Base-by-base conservation (phyloP, 169 alveolate genomes). In the Plasmodium ovale region DNA sequence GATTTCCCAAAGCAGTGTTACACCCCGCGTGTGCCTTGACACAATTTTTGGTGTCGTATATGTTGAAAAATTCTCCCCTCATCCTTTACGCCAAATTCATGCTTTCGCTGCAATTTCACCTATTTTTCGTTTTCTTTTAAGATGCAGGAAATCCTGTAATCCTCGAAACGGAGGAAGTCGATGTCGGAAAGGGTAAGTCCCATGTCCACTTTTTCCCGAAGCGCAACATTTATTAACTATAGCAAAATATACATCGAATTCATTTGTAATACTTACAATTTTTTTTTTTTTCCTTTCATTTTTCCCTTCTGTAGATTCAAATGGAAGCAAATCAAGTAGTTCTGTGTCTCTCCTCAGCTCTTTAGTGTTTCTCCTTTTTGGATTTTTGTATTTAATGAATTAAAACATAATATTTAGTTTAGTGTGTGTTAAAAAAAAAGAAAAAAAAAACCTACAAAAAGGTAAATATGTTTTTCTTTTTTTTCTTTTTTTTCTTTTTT, bases 321-420 rank as follows among this genome's bases (percentile, higher is more conserved):
- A 79, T 33, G 67, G 35, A 53, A 16, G 31, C 16, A 79, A 79
- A 6, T 79, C 89, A 12, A 74, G 74, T 35, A n/a, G 89, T 39
- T 65, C 68, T 25, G 16, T 44, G 16, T 49, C 84, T 4, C 49
- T 64, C 27, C 12, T 79, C n/a, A 79, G 82, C 64, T 79, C 89
- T 29, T 25, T 79, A 16, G 58, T 37, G 21, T 10, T 70, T 19
- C 31, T 68, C 6, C 42, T 62, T 29, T 14, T 71, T 56, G 44
- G 60, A 54, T 19, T 47, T 14, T 21, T 71, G 54, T 88, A 31
- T 42, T 9, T 70, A 42, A 39, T 44, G 51, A 60, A 25, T 64
- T 87, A 72, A 35, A 21, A 53, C 14, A 64, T 39, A 84, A 65
- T 10, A 53, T 7, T 5, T 29, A 16, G n/a, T 19, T 68, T 27